A percentile compares a stretch with the other conserved stretches of the same genome.
Evolutionary conservation across 352 stramenopile species (phyloP).

Genomic region (Phytophthora pseudosyringae): DNA sequence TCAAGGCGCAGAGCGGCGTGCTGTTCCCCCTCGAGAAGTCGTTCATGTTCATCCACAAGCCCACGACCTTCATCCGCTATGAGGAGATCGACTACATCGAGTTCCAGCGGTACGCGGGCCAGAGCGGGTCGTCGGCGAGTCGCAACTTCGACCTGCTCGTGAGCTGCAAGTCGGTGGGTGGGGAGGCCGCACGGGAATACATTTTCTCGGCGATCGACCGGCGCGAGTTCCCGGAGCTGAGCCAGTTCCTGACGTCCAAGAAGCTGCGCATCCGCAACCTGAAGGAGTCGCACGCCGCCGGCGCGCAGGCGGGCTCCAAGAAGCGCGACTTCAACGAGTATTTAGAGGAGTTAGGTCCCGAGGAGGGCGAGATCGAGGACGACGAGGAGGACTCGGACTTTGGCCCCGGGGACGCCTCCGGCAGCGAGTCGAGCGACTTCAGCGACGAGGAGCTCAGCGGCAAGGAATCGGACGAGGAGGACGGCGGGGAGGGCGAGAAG

Average conservation of each 20-base stretch:
- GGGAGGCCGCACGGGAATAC: constrained; percentile 88
- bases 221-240: constrained; percentile 94
- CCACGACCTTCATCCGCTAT: constrained; percentile 98
- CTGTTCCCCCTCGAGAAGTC: constrained; percentile 98
- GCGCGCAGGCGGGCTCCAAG: constrained; percentile 47
- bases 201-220: constrained; percentile 97
- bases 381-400: constrained; percentile 95
- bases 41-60: constrained; percentile 99
- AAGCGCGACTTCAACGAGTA: constrained; percentile 87
- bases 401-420: constrained; percentile 76
- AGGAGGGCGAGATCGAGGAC: constrained; percentile 92
- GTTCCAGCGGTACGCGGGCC: constrained; percentile 97
- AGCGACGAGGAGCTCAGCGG: constrained; percentile 84
- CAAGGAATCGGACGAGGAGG: constrained; percentile 73
- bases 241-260: constrained; percentile 96
- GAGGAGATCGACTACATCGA: constrained; percentile 98
- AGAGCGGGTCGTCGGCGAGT: constrained; percentile 85
- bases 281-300: constrained; percentile 85
- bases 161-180: constrained; percentile 89
- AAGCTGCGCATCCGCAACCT: constrained; percentile 94
- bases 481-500: constrained; percentile 44
- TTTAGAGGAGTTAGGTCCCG: constrained; percentile 69
- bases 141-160: constrained; percentile 97
- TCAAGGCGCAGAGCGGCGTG: constrained; percentile 96
- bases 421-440: constrained; percentile 79